A percentile compares a stretch with the other conserved stretches of the same genome.
Evolutionary conservation across 2,329 filamentous ascomycete genomes (phyloP).

Genomic region (Botryotinia globosa): DNA sequence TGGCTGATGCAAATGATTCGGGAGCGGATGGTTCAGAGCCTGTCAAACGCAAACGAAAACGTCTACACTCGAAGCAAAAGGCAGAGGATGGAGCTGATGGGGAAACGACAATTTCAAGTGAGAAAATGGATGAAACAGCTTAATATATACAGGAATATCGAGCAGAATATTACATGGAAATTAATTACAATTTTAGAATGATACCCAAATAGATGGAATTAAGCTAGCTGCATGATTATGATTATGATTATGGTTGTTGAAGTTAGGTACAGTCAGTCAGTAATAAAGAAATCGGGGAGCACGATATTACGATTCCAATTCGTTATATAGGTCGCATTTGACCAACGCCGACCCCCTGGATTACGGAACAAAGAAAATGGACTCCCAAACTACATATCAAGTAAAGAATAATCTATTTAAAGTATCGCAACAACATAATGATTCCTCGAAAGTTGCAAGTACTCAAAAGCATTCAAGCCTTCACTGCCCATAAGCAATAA

Average conservation of each 20-base stretch:
- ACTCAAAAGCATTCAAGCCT: not conserved
- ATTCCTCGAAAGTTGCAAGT: not conserved
- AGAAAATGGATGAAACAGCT: conserved; percentile 11
- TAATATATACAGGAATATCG: not conserved
- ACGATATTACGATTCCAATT: not conserved
- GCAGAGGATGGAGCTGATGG: conserved; percentile 19
- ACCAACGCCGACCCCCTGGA: not conserved
- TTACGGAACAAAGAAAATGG: conserved; percentile 12
- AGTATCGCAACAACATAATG: not conserved
- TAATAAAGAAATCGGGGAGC: not conserved
- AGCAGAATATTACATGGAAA: not conserved
- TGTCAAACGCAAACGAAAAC: conserved; percentile 41
- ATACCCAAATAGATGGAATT: conserved; percentile 16
- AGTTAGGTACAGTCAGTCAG: not conserved
- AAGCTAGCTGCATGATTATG: not conserved
- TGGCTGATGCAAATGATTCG: conserved; percentile 28
- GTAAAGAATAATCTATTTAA: conserved; percentile 12
- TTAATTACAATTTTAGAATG: conserved; percentile 15
- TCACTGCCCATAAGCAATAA: not conserved
- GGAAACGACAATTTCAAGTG: conserved; percentile 16
- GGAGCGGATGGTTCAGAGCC: conserved; percentile 28
- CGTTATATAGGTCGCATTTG: not conserved
- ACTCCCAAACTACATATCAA: not conserved
- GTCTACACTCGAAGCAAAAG: conserved; percentile 35
- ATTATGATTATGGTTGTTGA: not conserved